These are phyloP conservation scores for Diaporthe vexans DNA, from an alignment of 2,329 filamentous ascomycete genomes.

Conservation along the genomic window DNA sequence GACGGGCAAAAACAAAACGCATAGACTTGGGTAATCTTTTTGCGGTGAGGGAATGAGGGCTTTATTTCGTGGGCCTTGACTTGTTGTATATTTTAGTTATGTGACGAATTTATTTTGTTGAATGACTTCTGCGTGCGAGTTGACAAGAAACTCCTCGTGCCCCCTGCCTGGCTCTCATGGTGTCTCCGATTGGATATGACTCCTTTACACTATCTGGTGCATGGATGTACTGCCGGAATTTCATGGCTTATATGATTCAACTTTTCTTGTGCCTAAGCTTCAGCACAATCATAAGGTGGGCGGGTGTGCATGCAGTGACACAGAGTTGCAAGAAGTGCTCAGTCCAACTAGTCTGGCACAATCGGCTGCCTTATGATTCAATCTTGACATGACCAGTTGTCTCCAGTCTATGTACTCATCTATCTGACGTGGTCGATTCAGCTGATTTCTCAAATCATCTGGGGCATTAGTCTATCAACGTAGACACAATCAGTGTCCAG, in stretches of 20 bases:
- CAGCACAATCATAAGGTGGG: not conserved
- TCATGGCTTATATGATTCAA: not conserved
- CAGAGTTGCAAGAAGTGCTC: not conserved
- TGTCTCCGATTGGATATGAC: not conserved
- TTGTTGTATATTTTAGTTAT: conserved; percentile 33
- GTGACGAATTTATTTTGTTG: conserved; percentile 32
- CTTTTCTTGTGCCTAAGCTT: not conserved
- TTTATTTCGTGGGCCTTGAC: conserved; percentile 23
- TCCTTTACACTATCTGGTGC: not conserved
- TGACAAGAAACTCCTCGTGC: not conserved
- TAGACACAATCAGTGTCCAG: not conserved
- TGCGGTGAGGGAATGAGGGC: conserved; percentile 7
- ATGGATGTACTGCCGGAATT: not conserved
- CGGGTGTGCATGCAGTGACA: not conserved
- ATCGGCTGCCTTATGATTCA: not conserved
- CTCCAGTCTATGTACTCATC: not conserved
- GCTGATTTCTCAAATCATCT: no score
- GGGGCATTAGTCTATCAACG: not conserved
- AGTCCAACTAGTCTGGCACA: not conserved
- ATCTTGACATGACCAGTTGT: no score
- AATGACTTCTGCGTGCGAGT: not conserved
- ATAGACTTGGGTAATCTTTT: conserved; percentile 31
- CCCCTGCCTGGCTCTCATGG: not conserved
- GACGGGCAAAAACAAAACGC: conserved; percentile 10
- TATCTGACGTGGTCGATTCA: no score